These are phyloP conservation scores for Thoreauomyces humboldtii DNA, from an alignment of 192 early-diverging fungal species.

Conservation along the genomic window DNA sequence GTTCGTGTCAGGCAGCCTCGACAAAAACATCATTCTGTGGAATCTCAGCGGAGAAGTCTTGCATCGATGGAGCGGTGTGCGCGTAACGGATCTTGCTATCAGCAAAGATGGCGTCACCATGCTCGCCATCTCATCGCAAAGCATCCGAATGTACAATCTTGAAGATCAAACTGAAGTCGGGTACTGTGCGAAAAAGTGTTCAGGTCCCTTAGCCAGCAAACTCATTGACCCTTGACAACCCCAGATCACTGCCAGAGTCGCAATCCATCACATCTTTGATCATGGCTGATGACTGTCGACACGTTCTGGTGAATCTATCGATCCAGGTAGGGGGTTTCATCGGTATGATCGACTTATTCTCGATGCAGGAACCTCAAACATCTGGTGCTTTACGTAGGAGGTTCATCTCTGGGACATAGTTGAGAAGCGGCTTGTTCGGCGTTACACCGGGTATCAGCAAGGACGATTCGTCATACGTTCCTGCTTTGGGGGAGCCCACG, in stretches of 20 bases:
- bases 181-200: slow-evolving; percentile 9
- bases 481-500: slow-evolving; percentile 81
- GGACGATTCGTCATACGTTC: slow-evolving; percentile 86
- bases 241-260: slow-evolving; percentile 44
- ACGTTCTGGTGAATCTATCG: slow-evolving; percentile 60
- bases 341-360: not conserved
- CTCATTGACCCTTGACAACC: not conserved
- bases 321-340: slow-evolving; percentile 15
- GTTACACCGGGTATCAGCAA: slow-evolving; percentile 82
- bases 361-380: not conserved
- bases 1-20: slow-evolving; percentile 84
- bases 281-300: slow-evolving; percentile 56
- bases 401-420: slow-evolving; percentile 89
- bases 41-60: slow-evolving; percentile 56
- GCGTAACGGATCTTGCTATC: slow-evolving; percentile 65
- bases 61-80: slow-evolving; percentile 57
- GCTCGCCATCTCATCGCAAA: slow-evolving; percentile 66
- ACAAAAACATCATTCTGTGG: slow-evolving; percentile 77
- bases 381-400: slow-evolving; percentile 43
- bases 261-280: slow-evolving; percentile 66
- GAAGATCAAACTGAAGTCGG: slow-evolving; percentile 43
- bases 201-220: not conserved
- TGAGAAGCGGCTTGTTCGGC: slow-evolving; percentile 64
- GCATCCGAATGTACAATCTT: slow-evolving; percentile 64
- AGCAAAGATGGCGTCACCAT: slow-evolving; percentile 57